Evolutionary conservation across 345 rosid species (phyloP), one percentile per base, ranked within the genome.

Genomic region (Hypericum perforatum): DNA sequence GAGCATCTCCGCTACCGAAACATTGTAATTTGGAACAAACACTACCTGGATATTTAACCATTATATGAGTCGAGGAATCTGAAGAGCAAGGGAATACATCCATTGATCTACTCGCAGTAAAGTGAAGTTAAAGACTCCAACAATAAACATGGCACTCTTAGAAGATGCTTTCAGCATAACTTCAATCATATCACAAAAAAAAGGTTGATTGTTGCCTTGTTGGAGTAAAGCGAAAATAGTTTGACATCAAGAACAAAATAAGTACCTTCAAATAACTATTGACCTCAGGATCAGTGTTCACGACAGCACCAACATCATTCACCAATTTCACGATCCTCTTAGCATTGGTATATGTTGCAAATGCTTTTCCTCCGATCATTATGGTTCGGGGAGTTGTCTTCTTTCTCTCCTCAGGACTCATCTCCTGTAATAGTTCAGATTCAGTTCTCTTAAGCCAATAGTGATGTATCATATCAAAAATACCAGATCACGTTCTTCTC

Each of bases 331-430:
- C 98, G 60, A 87, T 91, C 70, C 92, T 78, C 75, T 87, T 87
- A 51, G 98, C 98, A 71, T 91, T 91, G 49, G 95, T 82, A 63
- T 87, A 91, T 8, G 98, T 91, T 49, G 98, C 96, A 76, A 87
- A 91, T 45, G 98, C 98, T 76, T 91, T 91, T 61, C 98, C 98
- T 57, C 98, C 98, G 55, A 91, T 77, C 98, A 91, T 87, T 51
- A 87, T 62, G 37, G 98, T 91, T 15, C 96, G 98, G 37, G 95
- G 75, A 74, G 80, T 81, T 66, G 82, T 76, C 50, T 77, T 85
- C 79, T 79, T 85, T 70, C 92, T 67, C 63, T 82, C 88, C 67
- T 87, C 84, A 56, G 87, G 76, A 38, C 68, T 84, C 96, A 87
- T 82, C 75, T 76, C 96, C 98, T 91, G 77, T 32, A 46, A 22